These are phyloP conservation scores for Talaromyces sp. DNA, from an alignment of 2,329 filamentous ascomycete species.

Conservation along the genomic window DNA sequence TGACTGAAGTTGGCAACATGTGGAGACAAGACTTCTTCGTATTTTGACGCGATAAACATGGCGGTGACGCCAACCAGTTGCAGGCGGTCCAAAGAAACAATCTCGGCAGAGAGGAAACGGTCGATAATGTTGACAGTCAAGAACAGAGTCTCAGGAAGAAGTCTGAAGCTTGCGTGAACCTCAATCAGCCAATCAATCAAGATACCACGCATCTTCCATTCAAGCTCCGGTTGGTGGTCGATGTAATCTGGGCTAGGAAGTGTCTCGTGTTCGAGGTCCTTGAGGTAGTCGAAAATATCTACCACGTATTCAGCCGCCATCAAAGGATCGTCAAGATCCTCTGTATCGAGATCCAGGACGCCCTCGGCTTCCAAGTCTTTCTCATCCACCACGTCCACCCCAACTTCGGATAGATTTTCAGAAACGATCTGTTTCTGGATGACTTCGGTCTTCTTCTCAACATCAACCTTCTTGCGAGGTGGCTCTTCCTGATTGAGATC, in stretches of 20 bases:
- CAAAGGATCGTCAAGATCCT: slow-evolving; percentile 88
- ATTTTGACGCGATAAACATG: slow-evolving; percentile 99
- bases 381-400: slow-evolving; percentile 34
- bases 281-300: slow-evolving; percentile 96
- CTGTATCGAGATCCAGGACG: slow-evolving; percentile 67
- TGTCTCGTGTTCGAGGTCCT: slow-evolving; percentile 74
- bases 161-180: slow-evolving; percentile 93
- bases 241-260: slow-evolving; percentile 94
- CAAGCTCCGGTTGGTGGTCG: slow-evolving; percentile 86
- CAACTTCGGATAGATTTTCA: slow-evolving; percentile 29
- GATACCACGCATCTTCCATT: slow-evolving; percentile 98
- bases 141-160: slow-evolving; percentile 94
- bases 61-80: slow-evolving; percentile 96
- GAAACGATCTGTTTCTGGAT: slow-evolving; percentile 35
- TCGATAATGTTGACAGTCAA: slow-evolving; percentile 97
- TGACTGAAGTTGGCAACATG: slow-evolving; percentile 97
- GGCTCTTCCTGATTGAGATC: slow-evolving; percentile 61
- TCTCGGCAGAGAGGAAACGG: slow-evolving; percentile 91
- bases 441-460: slow-evolving; percentile 48
- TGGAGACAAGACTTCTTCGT: slow-evolving; percentile 94
- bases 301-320: slow-evolving; percentile 98
- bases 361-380: slow-evolving; percentile 39
- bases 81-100: slow-evolving; percentile 91
- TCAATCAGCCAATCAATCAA: slow-evolving; percentile 98
- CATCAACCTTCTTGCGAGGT: slow-evolving; percentile 62